Conservation (phyloP, 805 yeast genomes). For the Hanseniaspora taiwanica region DNA sequence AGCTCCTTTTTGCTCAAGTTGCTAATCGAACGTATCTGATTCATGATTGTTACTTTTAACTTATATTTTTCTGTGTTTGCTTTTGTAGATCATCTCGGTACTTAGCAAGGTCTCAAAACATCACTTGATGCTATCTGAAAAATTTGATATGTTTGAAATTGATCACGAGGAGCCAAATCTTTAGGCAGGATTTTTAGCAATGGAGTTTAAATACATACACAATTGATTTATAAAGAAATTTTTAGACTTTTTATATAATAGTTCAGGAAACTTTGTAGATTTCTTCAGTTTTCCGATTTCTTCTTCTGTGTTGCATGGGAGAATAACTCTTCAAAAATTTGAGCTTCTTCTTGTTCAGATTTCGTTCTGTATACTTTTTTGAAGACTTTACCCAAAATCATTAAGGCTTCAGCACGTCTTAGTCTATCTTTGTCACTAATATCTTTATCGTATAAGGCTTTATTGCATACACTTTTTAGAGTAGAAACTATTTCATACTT, state of each 20-base stretch:
- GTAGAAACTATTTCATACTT: conserved; percentile 67
- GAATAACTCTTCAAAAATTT: conserved; percentile 61
- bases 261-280: neutral
- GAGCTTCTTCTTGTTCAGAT: conserved; percentile 62
- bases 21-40: conserved; percentile 29
- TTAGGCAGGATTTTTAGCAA: no score
- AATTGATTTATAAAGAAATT: no score
- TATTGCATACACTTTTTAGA: conserved; percentile 57
- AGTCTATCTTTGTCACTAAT: conserved; percentile 33
- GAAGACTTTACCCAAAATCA: conserved; percentile 52
- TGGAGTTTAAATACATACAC: no score
- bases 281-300: conserved; percentile 1
- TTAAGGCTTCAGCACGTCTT: conserved; percentile 51
- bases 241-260: no score
- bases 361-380: conserved; percentile 44
- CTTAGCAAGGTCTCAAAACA: no score
- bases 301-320: conserved; percentile 38
- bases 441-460: conserved; percentile 43
- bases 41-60: neutral
- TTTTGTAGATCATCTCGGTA: no score
- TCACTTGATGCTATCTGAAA: no score
- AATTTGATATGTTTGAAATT: no score
- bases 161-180: no score
- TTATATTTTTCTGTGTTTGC: neutral
- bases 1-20: conserved; percentile 56